Evolutionary conservation across 208 protist genomes (phyloP), one percentile per base, ranked within the genome.

Genomic region (Leishmania amazonensis): DNA sequence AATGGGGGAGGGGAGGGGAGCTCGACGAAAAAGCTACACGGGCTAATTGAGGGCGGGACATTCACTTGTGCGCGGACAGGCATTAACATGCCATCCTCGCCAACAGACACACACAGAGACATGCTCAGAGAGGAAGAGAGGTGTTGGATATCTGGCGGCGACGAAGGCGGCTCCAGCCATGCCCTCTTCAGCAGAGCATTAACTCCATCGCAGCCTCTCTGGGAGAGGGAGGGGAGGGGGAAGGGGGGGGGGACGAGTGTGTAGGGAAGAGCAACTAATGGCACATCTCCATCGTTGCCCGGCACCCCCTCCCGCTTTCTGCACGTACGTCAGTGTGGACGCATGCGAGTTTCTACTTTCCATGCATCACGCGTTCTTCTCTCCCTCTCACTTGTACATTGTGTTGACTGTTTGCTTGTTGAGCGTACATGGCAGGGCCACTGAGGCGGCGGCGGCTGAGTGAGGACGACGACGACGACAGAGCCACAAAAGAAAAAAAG

Each of bases 291-390:
- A 54, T 21, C 51, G 51, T 9, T 54, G 51, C 17, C 21, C 51
- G 1, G 17, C 17, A 3, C 15, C 49, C 49, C 49, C 1, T 13
- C 17, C 17, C 51, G 51, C 38, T 45, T 15, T 79, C 38, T 71
- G 28, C 42, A 35, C 6, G 42, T 73, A 47, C 81, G 1, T 75
- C 21, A 62, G 42, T 81, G 49, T 80, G 28, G 24, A 28, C 72
- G 54, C 72, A 8, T 74, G 24, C 42, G 68, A 21, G 42, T 74
- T 31, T 74, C 5, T 49, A 1, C 54, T 38, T 53, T 3, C 24
- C 24, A 62, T n/a, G 51, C 51, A 54, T 21, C 51, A 54, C 21
- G 15, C 17, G 51, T 54, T 13, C 15, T 21, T 54, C 51, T 54
- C 17, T 57, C 24, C 53, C 53, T n/a, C 24, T n/a, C 17, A 6